Base-by-base conservation (phyloP, 2,329 filamentous ascomycete genomes). In the Polychaeton citri region DNA sequence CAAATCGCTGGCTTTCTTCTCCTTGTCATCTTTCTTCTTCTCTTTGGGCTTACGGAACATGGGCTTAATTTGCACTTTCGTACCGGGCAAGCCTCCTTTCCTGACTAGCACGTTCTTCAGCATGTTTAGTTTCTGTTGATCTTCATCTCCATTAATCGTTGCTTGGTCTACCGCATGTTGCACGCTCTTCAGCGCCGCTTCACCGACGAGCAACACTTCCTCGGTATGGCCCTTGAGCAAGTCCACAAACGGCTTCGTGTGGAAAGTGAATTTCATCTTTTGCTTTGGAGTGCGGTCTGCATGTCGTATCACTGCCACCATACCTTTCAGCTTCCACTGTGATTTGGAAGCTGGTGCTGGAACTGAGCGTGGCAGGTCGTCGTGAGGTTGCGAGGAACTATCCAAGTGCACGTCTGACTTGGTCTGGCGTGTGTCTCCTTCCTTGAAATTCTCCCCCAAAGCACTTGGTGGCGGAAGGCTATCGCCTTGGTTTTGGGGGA, bases 191-290 rank as follows among this genome's bases (percentile, higher is more conserved):
- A 98, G 63, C 1, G 90, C 90, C 26, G 85, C 79, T 54, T 94
- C 86, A 6, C 88, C 88, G 45, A 94, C 90, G 16, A 98, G 72
- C 2, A 98, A 69, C 1, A 98, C 90, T 55, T 98, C 90, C 59
- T 96, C 88, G 51, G 93, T 84, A 51, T 98, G 88, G 0, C 90
- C 90, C 55, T 88, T 93, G 30, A 98, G 72, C 3, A 98, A 69
- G 44, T 93, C 83, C 43, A 98, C 87, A 52, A 98, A 98, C 0
- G 90, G 90, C 43, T 87, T 84, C 0, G 86, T 93, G 54, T 98
- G 90, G 50, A 98, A 96, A 0, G 90, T 98, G 52, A 96, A 98
- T 57, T 98, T 98, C 69, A 95, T 95, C 57, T 98, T 98, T 52
- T 98, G 90, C 62, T 98, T 98, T 2, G 90, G 90, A 1, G 90